Base-by-base conservation (phyloP, 768 basidiomycete species). In the Serendipita sp. region DNA sequence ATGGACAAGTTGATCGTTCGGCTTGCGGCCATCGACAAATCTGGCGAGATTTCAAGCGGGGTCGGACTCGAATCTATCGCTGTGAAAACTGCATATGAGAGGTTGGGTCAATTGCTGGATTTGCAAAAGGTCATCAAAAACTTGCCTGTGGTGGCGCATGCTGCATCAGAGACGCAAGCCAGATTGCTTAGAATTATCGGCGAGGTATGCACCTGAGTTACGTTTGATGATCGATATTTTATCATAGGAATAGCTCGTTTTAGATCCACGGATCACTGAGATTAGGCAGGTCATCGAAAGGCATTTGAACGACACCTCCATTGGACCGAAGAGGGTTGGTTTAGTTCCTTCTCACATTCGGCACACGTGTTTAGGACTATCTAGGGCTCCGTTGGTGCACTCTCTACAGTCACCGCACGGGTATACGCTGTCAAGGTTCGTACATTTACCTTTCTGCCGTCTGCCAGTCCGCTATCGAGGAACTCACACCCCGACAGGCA, bases 351-450 rank as follows among this genome's bases (percentile, higher is more conserved):
- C 10, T 38, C 32, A 60, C 56, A 54, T 1, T 30, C 28, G 16
- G 16, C 7, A 32, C 10, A n/a, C 1, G 28, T 16, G 48, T 16
- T 52, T 7, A 52, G 18, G 2, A 7, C 18, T 52, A 16, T 2
- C 16, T 23, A 60, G 56, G 56, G 56, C 35, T 23, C 56, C 3
- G n/a, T 30, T 44, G 62, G 66, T 18, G 86, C 88, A 7, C 78
- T 91, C 28, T 81, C 78, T 3, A 85, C 85, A 1, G 79, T 89
- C 23, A 91, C 89, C 70, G 82, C 86, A 3, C 82, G 86, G 63
- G 86, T 97, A 28, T 99, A 92, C 74, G 94, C 94, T 1, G 88
- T 97, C 65, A 89, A 84, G 72, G 85, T 83, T 62, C 28, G 67
- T 28, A 2, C 18, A n/a, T 41, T 44, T 64, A 54, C 44, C 36